A percentile compares a stretch with the other conserved stretches of the same genome.
Evolutionary conservation across 768 basidiomycete genomes (phyloP).

Genomic region (Exsudoporus frostii): DNA sequence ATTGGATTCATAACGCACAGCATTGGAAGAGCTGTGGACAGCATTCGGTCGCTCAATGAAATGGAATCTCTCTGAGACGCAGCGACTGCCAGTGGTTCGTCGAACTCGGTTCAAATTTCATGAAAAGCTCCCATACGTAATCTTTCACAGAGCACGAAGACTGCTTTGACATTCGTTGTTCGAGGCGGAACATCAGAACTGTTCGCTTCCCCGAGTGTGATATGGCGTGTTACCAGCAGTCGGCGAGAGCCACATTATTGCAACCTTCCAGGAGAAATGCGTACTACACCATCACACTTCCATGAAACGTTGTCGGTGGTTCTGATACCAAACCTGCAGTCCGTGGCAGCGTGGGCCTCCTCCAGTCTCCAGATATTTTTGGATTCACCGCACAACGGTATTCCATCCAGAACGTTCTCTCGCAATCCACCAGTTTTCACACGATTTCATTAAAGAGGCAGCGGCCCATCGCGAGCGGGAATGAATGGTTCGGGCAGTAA

Average conservation of each 20-base stretch:
- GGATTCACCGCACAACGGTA: not conserved
- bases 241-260: not conserved
- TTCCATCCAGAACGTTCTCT: not conserved
- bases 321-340: not conserved
- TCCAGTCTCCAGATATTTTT: not conserved
- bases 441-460: constrained; percentile 1
- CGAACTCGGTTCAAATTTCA: not conserved
- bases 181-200: not conserved
- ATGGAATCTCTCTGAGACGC: not conserved
- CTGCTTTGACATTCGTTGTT: not conserved
- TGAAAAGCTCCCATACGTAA: not conserved
- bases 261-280: not conserved
- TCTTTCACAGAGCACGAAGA: not conserved
- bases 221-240: not conserved
- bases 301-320: not conserved
- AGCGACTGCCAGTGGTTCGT: not conserved
- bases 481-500: not conserved
- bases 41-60: not conserved
- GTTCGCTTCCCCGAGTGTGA: not conserved
- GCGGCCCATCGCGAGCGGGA: constrained; percentile 15
- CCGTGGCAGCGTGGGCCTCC: not conserved
- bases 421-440: not conserved
- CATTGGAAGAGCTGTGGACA: not conserved
- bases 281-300: not conserved
- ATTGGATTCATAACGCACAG: constrained; percentile 4